Base-by-base conservation (phyloP, 148 eudicot species). In the Polygonum maritimum region DNA sequence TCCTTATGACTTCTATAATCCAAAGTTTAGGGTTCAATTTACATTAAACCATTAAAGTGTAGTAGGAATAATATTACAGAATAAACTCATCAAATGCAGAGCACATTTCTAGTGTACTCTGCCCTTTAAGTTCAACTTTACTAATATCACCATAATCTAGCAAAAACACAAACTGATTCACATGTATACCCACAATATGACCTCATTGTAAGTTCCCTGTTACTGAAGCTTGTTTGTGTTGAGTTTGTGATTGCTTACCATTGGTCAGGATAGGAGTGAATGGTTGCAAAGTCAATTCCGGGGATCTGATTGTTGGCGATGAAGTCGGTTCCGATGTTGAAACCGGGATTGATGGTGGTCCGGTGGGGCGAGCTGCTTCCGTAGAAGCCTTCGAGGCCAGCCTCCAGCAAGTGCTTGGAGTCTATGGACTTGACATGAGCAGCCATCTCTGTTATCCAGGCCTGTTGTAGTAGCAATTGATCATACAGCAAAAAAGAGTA, bases 351-450 rank as follows among this genome's bases (percentile, higher is more conserved):
- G 31, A 80, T 69, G 7, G 80, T 75, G 74, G 73, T 75, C 81
- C 83, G 89, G 77, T 86, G 88, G 39, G 91, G 88, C 72, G 87
- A 85, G 49, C 93, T 77, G 19, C 82, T 81, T 45, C 97, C 96
- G 63, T 92, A 95, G 74, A 92, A 95, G 5, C 99, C 97, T 87
- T 95, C 99, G 31, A 91, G 84, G n/a, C 99, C 99, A 83, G 80
- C 94, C 85, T 92, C 98, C 12, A 96, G 87, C 90, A 96, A 76
- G 83, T 96, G 99, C 55, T 91, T 89, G 79, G 84, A 69, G 86
- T 96, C 99, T 58, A 96, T 84, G 10, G 94, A 92, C 81, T 96
- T 96, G 48, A 96, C 91, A 77, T 86, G 86, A 62, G 98, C 83
- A 74, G 98, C 97, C 98, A 96, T 96, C 82, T 92, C 99, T 74